Evolutionary conservation across 768 basidiomycete species (phyloP), one percentile per base, ranked within the genome.

Genomic region (Sarcomyxa edulis): DNA sequence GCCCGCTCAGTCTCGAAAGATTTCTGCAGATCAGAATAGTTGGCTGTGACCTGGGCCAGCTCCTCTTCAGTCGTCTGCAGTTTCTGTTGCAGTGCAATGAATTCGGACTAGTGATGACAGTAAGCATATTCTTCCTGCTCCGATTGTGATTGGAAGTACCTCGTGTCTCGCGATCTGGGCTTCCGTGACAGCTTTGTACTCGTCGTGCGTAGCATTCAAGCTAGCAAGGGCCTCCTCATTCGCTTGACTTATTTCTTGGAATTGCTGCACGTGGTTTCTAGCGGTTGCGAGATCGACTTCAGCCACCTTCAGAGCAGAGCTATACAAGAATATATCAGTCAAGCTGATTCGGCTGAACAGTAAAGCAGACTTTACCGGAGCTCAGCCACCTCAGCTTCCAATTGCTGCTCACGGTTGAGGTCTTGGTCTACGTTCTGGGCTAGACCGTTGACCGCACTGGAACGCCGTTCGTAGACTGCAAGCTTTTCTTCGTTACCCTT

Each of bases 401-500:
- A 71, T 50, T 88, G 85, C 49, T 89, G 83, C 53, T 92, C 91
- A 7, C 70, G 72, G 45, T 69, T 71, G 45, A 79, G 43, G 45
- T 72, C 70, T 37, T 70, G 62, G 45, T 74, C 68, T 18, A 55
- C 52, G 11, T 47, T 50, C 30, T 64, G 56, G 38, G 61, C 47
- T 8, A 59, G 38, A 15, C 64, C 61, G 31, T 47, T 44, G 5
- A 53, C 50, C 4, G 60, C 51, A 6, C 69, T 55, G 6, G 72
- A 52, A 34, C 85, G 69, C 25, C 87, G 77, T 52, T 93, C 90
- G 49, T 90, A 94, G 2, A 93, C 86, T 2, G 88, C 69, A 19
- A 93, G 72, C 59, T 92, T 93, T 67, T 92, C 90, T 32, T 81
- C 76, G 40, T 80, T 81, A 21, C 85, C 85, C 45, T 85, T 78